Evolutionary conservation across 306 rosid species (phyloP).

Genomic region (barrel medic (Medicago truncatula)): DNA sequence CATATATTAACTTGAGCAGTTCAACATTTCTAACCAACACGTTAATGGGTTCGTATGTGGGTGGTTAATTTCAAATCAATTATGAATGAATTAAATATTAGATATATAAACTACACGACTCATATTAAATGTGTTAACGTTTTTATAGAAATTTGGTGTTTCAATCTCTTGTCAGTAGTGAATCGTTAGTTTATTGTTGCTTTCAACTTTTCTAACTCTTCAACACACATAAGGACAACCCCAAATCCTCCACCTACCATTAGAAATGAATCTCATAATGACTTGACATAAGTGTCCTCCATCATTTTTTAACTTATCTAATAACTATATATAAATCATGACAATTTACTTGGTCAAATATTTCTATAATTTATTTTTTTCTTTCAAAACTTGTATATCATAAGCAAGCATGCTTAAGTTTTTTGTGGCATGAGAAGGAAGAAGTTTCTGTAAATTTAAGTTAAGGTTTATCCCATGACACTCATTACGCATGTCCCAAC

Average conservation of each 20-base stretch:
- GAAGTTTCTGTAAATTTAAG: background rate
- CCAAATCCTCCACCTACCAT: background rate
- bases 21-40: too few relatives aligned
- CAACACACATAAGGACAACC: background rate
- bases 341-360: background rate
- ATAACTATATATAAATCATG: background rate
- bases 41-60: too few relatives aligned
- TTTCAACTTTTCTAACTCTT: too few relatives aligned
- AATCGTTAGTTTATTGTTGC: too few relatives aligned
- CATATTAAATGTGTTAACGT: too few relatives aligned
- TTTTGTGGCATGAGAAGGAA: constrained; percentile 16
- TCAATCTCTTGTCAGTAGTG: too few relatives aligned
- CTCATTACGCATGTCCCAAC: constrained; percentile 51
- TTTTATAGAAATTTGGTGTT: too few relatives aligned
- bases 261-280: background rate
- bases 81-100: too few relatives aligned
- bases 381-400: background rate
- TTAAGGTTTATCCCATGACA: too few relatives aligned
- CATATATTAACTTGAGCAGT: too few relatives aligned
- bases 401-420: background rate
- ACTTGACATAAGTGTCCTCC: background rate
- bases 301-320: background rate
- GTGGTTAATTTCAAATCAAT: too few relatives aligned
- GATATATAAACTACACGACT: too few relatives aligned
- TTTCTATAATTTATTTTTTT: background rate